These are phyloP conservation scores for Quaeritorhiza haematococci DNA, from an alignment of 371 early-diverging fungal genomes.

Conservation along the genomic window DNA sequence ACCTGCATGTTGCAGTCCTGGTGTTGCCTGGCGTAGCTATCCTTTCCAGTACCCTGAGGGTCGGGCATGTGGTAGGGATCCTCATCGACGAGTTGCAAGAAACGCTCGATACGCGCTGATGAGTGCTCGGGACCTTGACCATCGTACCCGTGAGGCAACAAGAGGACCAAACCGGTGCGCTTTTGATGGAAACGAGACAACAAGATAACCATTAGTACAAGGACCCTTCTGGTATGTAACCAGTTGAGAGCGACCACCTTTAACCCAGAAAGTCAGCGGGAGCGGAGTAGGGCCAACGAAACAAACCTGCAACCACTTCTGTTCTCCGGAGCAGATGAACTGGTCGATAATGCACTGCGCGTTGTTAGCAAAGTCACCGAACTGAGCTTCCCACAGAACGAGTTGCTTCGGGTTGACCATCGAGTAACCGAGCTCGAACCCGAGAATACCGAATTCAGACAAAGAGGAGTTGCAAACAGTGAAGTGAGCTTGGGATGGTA, in stretches of 20 bases:
- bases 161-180: constrained; percentile 85
- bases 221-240: no score
- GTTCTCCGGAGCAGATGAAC: constrained; percentile 91
- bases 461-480: constrained; percentile 90
- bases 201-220: no score
- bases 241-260: no score
- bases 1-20: constrained; percentile 98
- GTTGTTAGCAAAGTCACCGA: constrained; percentile 95
- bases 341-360: constrained; percentile 97
- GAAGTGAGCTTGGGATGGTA: constrained; percentile 76
- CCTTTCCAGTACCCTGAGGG: constrained; percentile 57
- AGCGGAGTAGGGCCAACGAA: no score
- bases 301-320: constrained; percentile 79
- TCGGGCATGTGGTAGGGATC: constrained; percentile 82
- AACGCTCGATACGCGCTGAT: constrained; percentile 89
- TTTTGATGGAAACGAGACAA: constrained; percentile 43
- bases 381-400: constrained; percentile 95
- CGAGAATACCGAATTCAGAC: constrained; percentile 93
- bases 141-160: constrained; percentile 96
- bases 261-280: neutral
- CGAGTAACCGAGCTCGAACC: constrained; percentile 95
- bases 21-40: constrained; percentile 69
- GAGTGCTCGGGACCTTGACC: constrained; percentile 98
- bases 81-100: constrained; percentile 90
- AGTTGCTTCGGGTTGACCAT: constrained; percentile 88